Base-by-base conservation (phyloP, 2,329 filamentous ascomycete species). In the Trichoderma semiorbis region DNA sequence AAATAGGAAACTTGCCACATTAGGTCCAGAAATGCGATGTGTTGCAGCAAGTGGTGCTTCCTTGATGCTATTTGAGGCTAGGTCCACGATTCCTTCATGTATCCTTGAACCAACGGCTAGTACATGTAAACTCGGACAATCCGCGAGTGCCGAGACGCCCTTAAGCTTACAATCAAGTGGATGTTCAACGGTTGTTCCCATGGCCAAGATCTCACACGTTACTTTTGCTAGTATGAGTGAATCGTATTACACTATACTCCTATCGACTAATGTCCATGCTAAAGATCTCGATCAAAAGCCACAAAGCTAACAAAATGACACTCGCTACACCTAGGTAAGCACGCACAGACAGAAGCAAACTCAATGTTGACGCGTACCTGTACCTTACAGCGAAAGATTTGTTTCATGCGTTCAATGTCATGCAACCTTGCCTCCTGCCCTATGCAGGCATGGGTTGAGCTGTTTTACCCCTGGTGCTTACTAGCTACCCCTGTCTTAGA, bases 391-490 rank as follows among this genome's bases (percentile, higher is more conserved):
- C 7, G 11, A 24, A 24, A 24, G 47, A 53, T 30, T 57, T 34
- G 28, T 34, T 62, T 43, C 36, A 62, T 53, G 30, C 55, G 11
- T 32, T 50, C 7, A 12, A 47, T 58, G 28, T 62, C 47, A 34
- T 14, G 10, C n/a, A 53, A 10, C 26, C 28, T 61, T 50, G 39
- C 11, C 66, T 69, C 55, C 66, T 69, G 66, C 66, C 66, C n/a
- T 24, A 61, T 61, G 26, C 12, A 62, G 66, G 11, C 39, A 69
- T 50, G 30, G 39, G 21, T 11, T 69, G 39, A 50, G 67, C 12
- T 69, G 57, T 53, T 67, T 58, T 53, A 36, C 24, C 67, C 66
- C 57, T 69, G 67, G 67, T 12, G 67, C 67, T 69, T 69, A 69
- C 57, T 34, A 62, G n/a, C 34, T 12, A 32, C n/a, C 57, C 67